These are phyloP conservation scores for Lagenaria siceraria DNA, from an alignment of 306 rosid genomes.

Conservation along the genomic window DNA sequence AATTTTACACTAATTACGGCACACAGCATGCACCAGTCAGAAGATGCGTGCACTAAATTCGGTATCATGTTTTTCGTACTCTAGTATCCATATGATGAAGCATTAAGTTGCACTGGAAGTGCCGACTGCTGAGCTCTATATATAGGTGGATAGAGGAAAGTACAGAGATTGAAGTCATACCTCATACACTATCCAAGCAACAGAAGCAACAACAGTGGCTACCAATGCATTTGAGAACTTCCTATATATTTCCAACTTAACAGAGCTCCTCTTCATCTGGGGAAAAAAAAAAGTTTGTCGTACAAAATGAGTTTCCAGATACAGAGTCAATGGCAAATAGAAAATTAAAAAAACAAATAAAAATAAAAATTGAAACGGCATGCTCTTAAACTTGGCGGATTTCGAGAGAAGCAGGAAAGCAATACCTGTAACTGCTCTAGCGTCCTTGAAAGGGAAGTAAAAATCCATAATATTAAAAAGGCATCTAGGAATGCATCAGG, in stretches of 20 bases:
- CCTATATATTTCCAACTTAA: conserved; percentile 81
- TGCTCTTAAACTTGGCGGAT: neutral
- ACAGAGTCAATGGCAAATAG: neutral
- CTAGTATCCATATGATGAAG: neutral
- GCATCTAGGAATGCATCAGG: conserved; percentile 93
- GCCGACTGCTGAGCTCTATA: neutral
- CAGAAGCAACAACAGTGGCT: conserved; percentile 64
- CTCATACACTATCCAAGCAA: conserved; percentile 89
- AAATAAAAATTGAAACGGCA: neutral
- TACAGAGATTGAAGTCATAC: conserved; percentile 21
- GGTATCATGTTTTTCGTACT: neutral
- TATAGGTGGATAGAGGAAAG: neutral
- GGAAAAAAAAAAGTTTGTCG: neutral
- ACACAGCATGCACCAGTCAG: neutral
- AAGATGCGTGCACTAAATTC: neutral
- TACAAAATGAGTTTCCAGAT: neutral
- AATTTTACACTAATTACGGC: neutral
- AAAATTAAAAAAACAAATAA: neutral
- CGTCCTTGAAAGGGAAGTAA: conserved; percentile 81
- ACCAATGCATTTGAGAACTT: conserved; percentile 91
- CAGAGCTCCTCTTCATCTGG: conserved; percentile 91
- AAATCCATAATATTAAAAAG: conserved; percentile 90
- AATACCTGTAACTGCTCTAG: conserved; percentile 89
- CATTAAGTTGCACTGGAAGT: neutral
- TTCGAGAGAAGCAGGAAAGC: neutral